Evolutionary conservation across 2,329 filamentous ascomycete species (phyloP), one percentile per base, ranked within the genome.

Genomic region (Hypoxylon sp.): DNA sequence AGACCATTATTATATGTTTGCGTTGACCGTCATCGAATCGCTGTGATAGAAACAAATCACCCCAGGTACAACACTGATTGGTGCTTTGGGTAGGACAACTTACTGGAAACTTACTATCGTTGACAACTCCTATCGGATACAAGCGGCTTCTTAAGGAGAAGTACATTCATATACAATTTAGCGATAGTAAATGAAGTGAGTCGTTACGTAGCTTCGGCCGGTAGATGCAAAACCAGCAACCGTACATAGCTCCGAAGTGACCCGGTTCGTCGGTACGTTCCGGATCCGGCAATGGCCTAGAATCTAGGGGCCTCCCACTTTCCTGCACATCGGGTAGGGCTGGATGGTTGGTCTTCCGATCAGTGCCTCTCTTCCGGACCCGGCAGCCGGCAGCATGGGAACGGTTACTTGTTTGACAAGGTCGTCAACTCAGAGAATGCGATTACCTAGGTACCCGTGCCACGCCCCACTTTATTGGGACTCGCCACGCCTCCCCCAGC

Each of bases 221-320:
- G 61, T 23, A 41, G 46, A 56, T 48, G 46, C 21, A 56, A 46
- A n/a, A 32, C 46, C 27, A 53, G 27, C 50, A 58, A 3, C 39
- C 46, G 54, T 51, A 52, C 48, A 34, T 53, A 47, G 51, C 56
- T 61, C 66, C 62, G 66, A 63, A 14, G 30, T 51, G 52, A 51
- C 46, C 66, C 66, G 63, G 66, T 61, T 41, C 39, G 56, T 56
- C 63, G 66, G 59, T 61, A 63, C 48, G 39, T 69, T 55, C 63
- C 63, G 63, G 66, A 69, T 66, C 52, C 56, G 66, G 55, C 21
- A 68, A 59, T 25, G 45, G 45, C 41, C 61, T 52, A 58, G 56
- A 63, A 59, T 59, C 16, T 39, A 59, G 23, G 34, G 47, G 32
- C 43, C 47, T 66, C 45, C 54, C 12, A 56, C 14, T 46, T 60